Conservation (phyloP, 2,329 filamentous ascomycete species). For the Hypomyces rosellus region DNA sequence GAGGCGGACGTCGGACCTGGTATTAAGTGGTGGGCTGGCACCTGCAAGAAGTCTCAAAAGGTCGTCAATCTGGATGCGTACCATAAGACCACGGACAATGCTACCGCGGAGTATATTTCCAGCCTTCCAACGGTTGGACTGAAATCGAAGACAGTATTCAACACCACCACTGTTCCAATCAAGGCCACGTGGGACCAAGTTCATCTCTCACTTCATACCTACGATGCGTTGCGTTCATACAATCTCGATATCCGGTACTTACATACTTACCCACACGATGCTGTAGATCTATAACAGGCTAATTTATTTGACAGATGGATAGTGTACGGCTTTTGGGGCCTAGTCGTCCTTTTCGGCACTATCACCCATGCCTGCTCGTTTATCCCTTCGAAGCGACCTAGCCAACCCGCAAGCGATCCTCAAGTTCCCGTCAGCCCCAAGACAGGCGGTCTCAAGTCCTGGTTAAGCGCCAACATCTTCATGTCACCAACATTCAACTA, state of each 20-base stretch:
- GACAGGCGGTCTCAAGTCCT: neutral
- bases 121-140: constrained; percentile 11
- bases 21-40: constrained; percentile 13
- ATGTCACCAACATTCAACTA: constrained; percentile 13
- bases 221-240: constrained; percentile 8
- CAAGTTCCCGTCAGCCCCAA: neutral
- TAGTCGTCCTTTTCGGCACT: constrained; percentile 9
- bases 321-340: constrained; percentile 14
- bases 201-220: constrained; percentile 5
- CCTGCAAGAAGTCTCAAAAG: constrained; percentile 16
- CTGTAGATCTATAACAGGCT: neutral
- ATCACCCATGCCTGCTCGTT: constrained; percentile 9
- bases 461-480: constrained; percentile 12
- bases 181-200: constrained; percentile 11
- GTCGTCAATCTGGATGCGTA: constrained; percentile 12
- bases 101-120: constrained; percentile 11
- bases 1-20: constrained; percentile 11
- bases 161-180: constrained; percentile 9
- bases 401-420: neutral
- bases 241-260: constrained; percentile 9
- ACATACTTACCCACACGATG: neutral
- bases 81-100: constrained; percentile 8
- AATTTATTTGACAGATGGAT: constrained; percentile 8
- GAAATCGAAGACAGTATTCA: constrained; percentile 6
- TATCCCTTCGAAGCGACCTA: constrained; percentile 4